Evolutionary conservation across 495 filamentous ascomycete genomes (phyloP), one percentile per base, ranked within the genome.

Genomic region (Penicillium parvum): DNA sequence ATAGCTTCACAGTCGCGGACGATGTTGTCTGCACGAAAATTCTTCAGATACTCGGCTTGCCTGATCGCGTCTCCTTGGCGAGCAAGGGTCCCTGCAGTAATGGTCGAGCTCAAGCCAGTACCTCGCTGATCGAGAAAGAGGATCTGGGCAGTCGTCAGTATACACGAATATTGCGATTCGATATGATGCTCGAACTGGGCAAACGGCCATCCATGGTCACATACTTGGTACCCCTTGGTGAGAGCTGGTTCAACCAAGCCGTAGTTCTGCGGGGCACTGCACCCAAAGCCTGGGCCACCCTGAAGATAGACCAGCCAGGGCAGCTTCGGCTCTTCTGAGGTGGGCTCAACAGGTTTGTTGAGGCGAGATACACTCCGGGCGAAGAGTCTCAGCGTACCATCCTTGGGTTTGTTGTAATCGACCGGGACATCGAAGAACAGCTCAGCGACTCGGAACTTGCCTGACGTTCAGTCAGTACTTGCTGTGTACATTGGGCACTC

Each of bases 1-100:
- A 97, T 79, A 7, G 90, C 88, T 53, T 97, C 91, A 43, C 84
- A 88, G 52, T 97, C 91, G 36, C 77, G 81, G 22, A 97, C 90
- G 34, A 88, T 90, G 48, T 73, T 90, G 64, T 95, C 90, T 10
- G 91, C 91, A 18, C 92, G 80, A 66, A 95, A 95, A 26, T 81
- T 69, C 67, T 88, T 90, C 32, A 96, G 71, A 50, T 94, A 94
- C 38, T 82, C 74, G 20, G 84, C 87, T 62, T 96, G 90, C 22
- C 70, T 65, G 33, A 69, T 58, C 6, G 78, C 73, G 50, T 77
- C 72, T 3, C 86, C 86, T 47, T 83, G 70, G 8, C 73, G 65
- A 22, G 77, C 76, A 2, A 96, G 70, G 0, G 81, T 85, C 15
- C 71, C 72, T 7, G 85, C 81, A 7, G 86, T 81, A 32, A 97